Evolutionary conservation across 495 filamentous ascomycete genomes (phyloP), one percentile per base, ranked within the genome.

Genomic region (Astrothelium macrocarpum): DNA sequence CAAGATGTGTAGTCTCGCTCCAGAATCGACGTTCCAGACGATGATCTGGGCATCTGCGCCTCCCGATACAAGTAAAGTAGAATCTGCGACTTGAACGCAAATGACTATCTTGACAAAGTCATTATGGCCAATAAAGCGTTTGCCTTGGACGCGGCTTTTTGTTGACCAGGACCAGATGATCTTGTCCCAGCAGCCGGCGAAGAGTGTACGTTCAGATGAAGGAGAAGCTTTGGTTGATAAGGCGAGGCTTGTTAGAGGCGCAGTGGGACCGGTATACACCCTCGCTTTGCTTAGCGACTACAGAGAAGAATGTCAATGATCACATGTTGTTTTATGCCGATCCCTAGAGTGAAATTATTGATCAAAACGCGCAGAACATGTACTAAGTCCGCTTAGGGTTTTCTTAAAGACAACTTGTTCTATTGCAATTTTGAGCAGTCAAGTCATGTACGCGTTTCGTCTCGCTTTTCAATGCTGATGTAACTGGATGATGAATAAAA

Each of bases 101-200:
- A 85, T 72, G 0, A 97, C 77, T 4, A 87, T 79, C 73, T 93
- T 95, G 61, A 98, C 89, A 70, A 98, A 98, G 71, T 98, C 94
- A 0, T 83, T 79, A 71, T 98, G 94, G 12, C 90, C 94, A 45
- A 78, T 80, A 71, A 88, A 94, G 60, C 79, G 84, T 53, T 74
- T 78, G 12, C 75, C 76, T 0, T 75, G 79, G 14, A 78, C 69
- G 28, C 78, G 77, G 1, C 84, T 84, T 23, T 76, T 68, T 39
- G 85, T 77, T 66, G 87, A 80, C 89, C 89, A 96, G 34, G 89
- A 88, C 85, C 86, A 96, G 46, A 97, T 81, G 26, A 80, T 78
- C 74, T 95, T 96, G 78, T 98, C 91, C 94, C 94, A 98, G 65
- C 87, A 90, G 28, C 91, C 91, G 31, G 89, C 90, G 73, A 91